A percentile compares a stretch with the other conserved stretches of the same genome.
These are phyloP conservation scores for Stephanocyclus meneghinianus DNA, from an alignment of 352 stramenopile species.

Conservation along the genomic window DNA sequence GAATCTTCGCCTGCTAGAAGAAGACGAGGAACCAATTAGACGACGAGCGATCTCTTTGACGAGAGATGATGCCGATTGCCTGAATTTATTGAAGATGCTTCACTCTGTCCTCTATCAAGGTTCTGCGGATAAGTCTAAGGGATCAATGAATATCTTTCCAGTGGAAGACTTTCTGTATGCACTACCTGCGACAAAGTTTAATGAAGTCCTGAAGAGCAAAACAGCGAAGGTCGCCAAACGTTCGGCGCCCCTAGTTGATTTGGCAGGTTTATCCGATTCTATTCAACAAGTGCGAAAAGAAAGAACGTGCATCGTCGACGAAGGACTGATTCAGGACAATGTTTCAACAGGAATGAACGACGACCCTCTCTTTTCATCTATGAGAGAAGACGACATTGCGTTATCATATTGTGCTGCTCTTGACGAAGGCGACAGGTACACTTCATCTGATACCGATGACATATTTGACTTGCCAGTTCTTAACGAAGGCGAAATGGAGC, in stretches of 20 bases:
- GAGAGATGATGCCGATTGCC: too few relatives aligned
- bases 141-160: too few relatives aligned
- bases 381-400: not conserved
- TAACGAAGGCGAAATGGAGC: conserved; percentile 20
- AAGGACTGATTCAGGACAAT: conserved; percentile 23
- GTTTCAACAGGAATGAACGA: conserved; percentile 38
- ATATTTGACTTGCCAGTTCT: conserved; percentile 6
- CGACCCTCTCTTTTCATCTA: conserved; percentile 7
- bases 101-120: not conserved
- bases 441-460: not conserved
- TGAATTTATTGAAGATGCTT: not conserved
- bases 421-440: not conserved
- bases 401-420: not conserved
- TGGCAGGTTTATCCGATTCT: not conserved
- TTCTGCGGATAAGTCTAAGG: not conserved
- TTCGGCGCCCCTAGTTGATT: not conserved
- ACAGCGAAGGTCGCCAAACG: not conserved
- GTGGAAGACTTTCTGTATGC: too few relatives aligned
- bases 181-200: too few relatives aligned
- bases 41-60: too few relatives aligned
- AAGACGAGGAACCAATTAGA: too few relatives aligned
- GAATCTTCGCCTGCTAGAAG: too few relatives aligned
- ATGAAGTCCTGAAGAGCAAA: not conserved
- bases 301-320: not conserved
- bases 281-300: conserved; percentile 1